A percentile compares a stretch with the other conserved stretches of the same genome.
These are phyloP conservation scores for Globisporangium carolinianum DNA, from an alignment of 352 stramenopile species.

Conservation along the genomic window DNA sequence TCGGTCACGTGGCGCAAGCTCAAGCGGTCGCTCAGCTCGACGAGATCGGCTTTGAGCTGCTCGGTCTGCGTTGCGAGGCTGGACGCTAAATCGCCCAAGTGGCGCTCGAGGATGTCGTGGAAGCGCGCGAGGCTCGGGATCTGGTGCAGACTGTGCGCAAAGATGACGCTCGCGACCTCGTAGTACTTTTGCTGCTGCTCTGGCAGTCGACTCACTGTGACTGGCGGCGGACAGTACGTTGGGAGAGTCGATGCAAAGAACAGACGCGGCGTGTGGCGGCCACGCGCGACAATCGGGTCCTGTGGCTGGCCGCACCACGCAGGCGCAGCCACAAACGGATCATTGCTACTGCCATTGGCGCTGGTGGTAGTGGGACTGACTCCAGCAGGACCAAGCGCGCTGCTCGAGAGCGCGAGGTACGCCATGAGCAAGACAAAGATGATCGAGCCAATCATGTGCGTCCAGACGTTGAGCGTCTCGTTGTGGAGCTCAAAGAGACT, in stretches of 20 bases:
- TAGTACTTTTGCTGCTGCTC: constrained; percentile 39
- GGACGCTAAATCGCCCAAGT: constrained; percentile 66
- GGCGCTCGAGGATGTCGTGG: constrained; percentile 62
- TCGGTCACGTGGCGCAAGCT: constrained; percentile 40
- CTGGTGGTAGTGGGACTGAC: not conserved
- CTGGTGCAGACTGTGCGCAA: constrained; percentile 80
- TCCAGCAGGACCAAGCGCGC: constrained; percentile 21
- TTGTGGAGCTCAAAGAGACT: constrained; percentile 87
- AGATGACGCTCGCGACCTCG: constrained; percentile 71
- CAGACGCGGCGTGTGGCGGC: constrained; percentile 44
- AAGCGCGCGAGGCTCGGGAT: constrained; percentile 79
- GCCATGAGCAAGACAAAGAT: constrained; percentile 79
- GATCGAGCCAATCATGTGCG: constrained; percentile 79
- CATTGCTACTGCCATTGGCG: constrained; percentile 2
- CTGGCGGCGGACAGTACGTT: constrained; percentile 28
- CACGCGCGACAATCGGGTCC: constrained; percentile 30
- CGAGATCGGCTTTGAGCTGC: constrained; percentile 54
- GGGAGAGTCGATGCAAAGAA: constrained; percentile 34
- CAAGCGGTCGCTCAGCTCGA: constrained; percentile 43
- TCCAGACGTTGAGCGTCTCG: constrained; percentile 87
- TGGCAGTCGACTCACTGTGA: constrained; percentile 9
- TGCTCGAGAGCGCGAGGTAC: constrained; percentile 57
- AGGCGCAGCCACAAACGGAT: constrained; percentile 10
- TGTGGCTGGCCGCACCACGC: constrained; percentile 26
- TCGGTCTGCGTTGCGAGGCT: constrained; percentile 60